Evolutionary conservation across 306 rosid genomes (phyloP), one percentile per base, ranked within the genome.

Genomic region (Pyrus betulifolia): DNA sequence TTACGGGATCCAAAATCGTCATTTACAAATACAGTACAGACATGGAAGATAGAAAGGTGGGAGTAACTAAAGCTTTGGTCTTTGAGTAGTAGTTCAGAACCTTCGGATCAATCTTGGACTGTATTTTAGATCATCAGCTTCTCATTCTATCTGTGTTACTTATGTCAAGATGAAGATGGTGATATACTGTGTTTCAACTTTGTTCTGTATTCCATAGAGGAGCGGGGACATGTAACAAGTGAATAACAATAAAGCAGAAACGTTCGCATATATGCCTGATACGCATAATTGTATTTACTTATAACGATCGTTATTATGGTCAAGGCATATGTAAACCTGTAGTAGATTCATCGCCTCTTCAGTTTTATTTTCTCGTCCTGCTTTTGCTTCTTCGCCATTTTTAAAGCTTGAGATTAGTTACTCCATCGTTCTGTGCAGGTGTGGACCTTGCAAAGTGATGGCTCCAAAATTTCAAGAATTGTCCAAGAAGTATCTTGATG

Each of bases 391-490:
- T 30, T 46, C 13, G 6, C 8, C 18, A 12, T 21, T n/a, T 1
- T 49, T 35, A 10, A 3, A 35, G 22, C 23, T 44, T 18, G 42
- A 69, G 69, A 58, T 60, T 11, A 42, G 28, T 70, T 44, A 70
- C 31, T 64, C 72, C 49, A 54, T 79, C 35, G 44, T 42, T 59
- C 80, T 72, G 55, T 78, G 81, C 84, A 95, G 99, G 99, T 95
- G 99, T 63, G 99, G 99, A 52, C 99, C 97, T 69, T 95, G 99
- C 93, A 95, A 92, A 83, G 95, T 95, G 78, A 95, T 95, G 10
- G 99, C 97, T 71, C 99, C 99, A 35, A 92, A 85, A 77, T 95
- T 28, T 72, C 81, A 84, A 86, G 90, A 89, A 63, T 76, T 95
- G 76, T 87, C 99, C 9, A 75, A 91, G 83, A 88, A 91, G 88